These are phyloP conservation scores for Debaryomyces tyrocola DNA, from an alignment of 805 yeast species.

Conservation along the genomic window DNA sequence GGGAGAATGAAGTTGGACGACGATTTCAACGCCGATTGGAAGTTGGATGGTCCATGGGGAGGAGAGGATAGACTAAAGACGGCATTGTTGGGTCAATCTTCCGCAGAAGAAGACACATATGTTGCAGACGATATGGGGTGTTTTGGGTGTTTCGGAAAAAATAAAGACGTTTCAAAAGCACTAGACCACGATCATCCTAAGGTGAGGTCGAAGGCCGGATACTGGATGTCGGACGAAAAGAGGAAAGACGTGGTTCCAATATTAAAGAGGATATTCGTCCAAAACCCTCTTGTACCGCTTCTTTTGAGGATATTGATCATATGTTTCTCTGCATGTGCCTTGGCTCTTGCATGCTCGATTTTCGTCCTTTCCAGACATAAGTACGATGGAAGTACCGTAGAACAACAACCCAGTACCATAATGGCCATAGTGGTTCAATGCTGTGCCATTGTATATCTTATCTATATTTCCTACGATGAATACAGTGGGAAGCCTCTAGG, in stretches of 20 bases:
- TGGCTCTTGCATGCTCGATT: conserved; percentile 69
- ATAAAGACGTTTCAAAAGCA: conserved; percentile 8
- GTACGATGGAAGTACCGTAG: conserved; percentile 39
- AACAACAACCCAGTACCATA: conserved; percentile 85
- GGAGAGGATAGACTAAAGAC: conserved; percentile 64
- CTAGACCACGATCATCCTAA: conserved; percentile 32
- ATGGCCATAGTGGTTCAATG: conserved; percentile 89
- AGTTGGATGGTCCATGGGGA: conserved; percentile 58
- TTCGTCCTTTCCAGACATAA: conserved; percentile 38
- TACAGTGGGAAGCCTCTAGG: conserved; percentile 92
- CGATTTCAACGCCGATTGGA: conserved; percentile 35
- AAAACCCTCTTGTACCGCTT: conserved; percentile 80
- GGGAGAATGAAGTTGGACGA: conserved; percentile 26
- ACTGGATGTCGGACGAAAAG: conserved; percentile 67
- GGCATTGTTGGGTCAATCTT: conserved; percentile 44
- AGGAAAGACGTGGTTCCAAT: conserved; percentile 65
- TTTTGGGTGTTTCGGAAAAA: conserved; percentile 10
- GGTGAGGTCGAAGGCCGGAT: conserved; percentile 58
- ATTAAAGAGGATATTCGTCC: conserved; percentile 57
- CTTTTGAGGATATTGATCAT: conserved; percentile 55
- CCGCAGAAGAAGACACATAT: conserved; percentile 30
- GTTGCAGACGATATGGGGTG: conserved; percentile 17
- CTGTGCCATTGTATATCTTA: conserved; percentile 71
- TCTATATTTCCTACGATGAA: conserved; percentile 87
- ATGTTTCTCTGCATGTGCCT: conserved; percentile 61